These are phyloP conservation scores for Coniochaeta prunicola DNA, from an alignment of 2,329 filamentous ascomycete species.

Conservation along the genomic window DNA sequence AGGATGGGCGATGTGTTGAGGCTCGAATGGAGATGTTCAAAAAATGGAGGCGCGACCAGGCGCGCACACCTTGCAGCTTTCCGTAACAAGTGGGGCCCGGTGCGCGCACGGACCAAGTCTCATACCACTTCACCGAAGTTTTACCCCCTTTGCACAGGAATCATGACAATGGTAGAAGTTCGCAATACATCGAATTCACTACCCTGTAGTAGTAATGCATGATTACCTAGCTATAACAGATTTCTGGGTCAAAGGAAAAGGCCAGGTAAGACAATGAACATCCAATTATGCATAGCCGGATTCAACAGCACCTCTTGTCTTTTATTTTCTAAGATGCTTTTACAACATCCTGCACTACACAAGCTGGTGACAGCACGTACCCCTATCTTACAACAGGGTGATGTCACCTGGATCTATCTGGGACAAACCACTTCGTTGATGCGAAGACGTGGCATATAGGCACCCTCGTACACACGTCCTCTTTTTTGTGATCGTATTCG, in stretches of 20 bases:
- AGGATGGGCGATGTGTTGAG: neutral
- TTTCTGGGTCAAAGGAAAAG: no score
- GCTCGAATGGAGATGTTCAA: neutral
- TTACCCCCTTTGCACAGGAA: neutral
- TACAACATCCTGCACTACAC: no score
- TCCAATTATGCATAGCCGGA: neutral
- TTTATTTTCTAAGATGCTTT: no score
- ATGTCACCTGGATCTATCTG: no score
- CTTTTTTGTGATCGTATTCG: neutral
- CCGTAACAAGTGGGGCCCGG: neutral
- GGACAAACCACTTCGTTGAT: no score
- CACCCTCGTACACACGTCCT: neutral
- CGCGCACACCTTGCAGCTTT: neutral
- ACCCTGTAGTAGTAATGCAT: no score
- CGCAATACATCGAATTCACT: no score
- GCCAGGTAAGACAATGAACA: neutral
- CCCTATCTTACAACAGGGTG: no score
- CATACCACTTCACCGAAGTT: neutral
- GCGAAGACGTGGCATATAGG: no score
- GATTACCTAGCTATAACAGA: no score
- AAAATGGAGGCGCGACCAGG: slow-evolving; percentile 1
- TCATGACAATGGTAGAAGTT: neutral
- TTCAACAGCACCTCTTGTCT: no score
- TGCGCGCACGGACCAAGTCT: neutral
- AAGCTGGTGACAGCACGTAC: no score